Conservation (phyloP, 805 yeast genomes). For the Myxozyma lipomycoides region DNA sequence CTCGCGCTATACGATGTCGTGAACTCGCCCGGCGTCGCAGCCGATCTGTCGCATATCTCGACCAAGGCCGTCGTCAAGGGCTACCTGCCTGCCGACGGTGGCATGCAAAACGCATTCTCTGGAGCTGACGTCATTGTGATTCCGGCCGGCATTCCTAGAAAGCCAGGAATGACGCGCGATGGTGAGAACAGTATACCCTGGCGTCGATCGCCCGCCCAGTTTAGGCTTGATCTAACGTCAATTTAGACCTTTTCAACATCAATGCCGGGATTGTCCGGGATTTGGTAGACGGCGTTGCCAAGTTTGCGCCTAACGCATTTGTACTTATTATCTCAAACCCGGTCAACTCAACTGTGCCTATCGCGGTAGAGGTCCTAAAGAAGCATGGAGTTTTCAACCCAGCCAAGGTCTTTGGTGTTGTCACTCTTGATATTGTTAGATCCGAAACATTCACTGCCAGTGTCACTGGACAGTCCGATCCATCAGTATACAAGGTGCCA, state of each 20-base stretch:
- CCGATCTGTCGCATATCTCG: slow-evolving; percentile 81
- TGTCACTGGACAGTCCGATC: slow-evolving; percentile 42
- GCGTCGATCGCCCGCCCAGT: background rate
- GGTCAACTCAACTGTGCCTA: slow-evolving; percentile 88
- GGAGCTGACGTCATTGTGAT: slow-evolving; percentile 84
- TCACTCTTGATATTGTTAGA: slow-evolving; percentile 81
- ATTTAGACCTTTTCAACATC: slow-evolving; percentile 60
- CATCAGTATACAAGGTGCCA: slow-evolving; percentile 54
- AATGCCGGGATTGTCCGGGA: slow-evolving; percentile 76
- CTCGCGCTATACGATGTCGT: slow-evolving; percentile 82
- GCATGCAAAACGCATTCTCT: slow-evolving; percentile 62
- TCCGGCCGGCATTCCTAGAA: slow-evolving; percentile 91
- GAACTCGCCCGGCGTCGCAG: slow-evolving; percentile 79
- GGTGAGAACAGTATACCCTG: too few species aligned
- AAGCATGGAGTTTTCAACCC: slow-evolving; percentile 66
- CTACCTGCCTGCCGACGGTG: slow-evolving; percentile 60
- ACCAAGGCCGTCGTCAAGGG: slow-evolving; percentile 59
- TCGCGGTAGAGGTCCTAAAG: slow-evolving; percentile 75
- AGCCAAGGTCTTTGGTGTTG: slow-evolving; percentile 75
- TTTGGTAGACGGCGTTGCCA: slow-evolving; percentile 71
- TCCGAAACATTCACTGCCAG: slow-evolving; percentile 76
- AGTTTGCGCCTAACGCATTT: slow-evolving; percentile 66
- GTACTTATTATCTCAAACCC: slow-evolving; percentile 87
- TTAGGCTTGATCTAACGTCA: background rate
- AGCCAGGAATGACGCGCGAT: slow-evolving; percentile 93